Evolutionary conservation across 2,329 filamentous ascomycete species (phyloP).

Genomic region (Nigrospora osmanthi): DNA sequence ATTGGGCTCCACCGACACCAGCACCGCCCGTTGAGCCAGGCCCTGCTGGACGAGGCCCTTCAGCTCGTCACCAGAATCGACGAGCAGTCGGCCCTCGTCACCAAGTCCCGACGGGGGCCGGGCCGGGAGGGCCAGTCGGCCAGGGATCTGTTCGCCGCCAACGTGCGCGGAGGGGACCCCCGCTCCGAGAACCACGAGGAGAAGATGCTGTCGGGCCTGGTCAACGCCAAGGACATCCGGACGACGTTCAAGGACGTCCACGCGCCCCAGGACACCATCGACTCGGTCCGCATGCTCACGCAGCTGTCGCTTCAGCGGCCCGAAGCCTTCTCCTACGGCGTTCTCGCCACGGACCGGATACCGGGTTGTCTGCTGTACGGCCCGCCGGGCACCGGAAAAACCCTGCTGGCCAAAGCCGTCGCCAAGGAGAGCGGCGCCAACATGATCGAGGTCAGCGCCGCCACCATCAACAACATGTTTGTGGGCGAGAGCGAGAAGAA

Average conservation of each 20-base stretch:
- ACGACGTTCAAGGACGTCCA: conserved; percentile 87
- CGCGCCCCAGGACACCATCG: conserved; percentile 72
- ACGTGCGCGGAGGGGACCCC: conserved; percentile 25
- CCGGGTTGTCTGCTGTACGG: conserved; percentile 84
- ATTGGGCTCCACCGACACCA: conserved; percentile 11
- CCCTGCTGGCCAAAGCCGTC: conserved; percentile 60
- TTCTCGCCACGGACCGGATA: conserved; percentile 84
- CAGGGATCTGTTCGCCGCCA: not conserved
- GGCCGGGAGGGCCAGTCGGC: conserved; percentile 18
- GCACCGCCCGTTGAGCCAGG: conserved; percentile 8
- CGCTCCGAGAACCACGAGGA: conserved; percentile 69
- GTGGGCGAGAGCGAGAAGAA: conserved; percentile 97
- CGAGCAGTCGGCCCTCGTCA: conserved; percentile 16
- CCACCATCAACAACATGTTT: conserved; percentile 92
- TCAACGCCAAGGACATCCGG: conserved; percentile 72
- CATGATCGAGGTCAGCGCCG: conserved; percentile 82
- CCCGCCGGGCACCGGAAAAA: conserved; percentile 74
- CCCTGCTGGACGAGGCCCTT: conserved; percentile 9
- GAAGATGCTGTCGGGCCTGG: conserved; percentile 71
- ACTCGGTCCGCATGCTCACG: conserved; percentile 82
- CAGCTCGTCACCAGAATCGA: conserved; percentile 12
- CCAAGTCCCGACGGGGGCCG: conserved; percentile 31
- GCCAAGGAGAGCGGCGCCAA: conserved; percentile 62
- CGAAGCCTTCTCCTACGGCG: conserved; percentile 93
- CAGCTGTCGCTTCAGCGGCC: conserved; percentile 79